Evolutionary conservation across 371 early-diverging fungal genomes (phyloP), one percentile per base, ranked within the genome.

Genomic region (Umbelopsis sp.): DNA sequence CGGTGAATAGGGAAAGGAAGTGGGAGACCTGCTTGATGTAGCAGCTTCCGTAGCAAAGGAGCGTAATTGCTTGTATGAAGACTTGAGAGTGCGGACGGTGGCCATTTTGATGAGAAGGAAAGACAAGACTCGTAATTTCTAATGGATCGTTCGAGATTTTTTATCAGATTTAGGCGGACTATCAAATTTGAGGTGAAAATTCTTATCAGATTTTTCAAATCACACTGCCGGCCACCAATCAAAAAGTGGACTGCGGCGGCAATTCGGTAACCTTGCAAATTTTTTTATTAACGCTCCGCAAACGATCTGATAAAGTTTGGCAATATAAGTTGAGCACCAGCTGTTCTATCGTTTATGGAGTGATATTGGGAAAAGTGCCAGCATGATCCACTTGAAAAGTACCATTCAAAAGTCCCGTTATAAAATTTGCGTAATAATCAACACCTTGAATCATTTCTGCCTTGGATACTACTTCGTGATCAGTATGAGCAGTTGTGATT

Each of bases 381-480:
- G 57, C 35, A n/a, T 57, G 57, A 18, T 57, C 57, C 0, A 57
- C n/a, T 14, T 57, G 29, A n/a, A 57, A 57, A 8, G 57, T 64
- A 3, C 64, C 64, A 18, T 44, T 46, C 57, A 67, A 53, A 20
- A 67, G 20, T 8, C 51, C 44, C 7, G 53, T 67, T 52, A 67
- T 67, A n/a, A 67, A 67, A 16, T 52, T 44, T 74, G 82, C 80
- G 67, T 79, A 79, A 67, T 71, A 72, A 12, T 70, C 76, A 5
- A 82, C 81, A 1, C 74, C 66, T 0, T 77, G 72, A 24, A 79
- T 71, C 65, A 82, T 45, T 37, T 82, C 81, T 67, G 71, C 69
- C 76, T 82, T 82, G 68, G 69, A 73, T 46, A 82, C 79, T 46
- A 69, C 77, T 74, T 82, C 82, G 44, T 80, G 72, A 3, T 73